Evolutionary conservation across 495 filamentous ascomycete genomes (phyloP).

Genomic region (Saxophila tyrrhenica): DNA sequence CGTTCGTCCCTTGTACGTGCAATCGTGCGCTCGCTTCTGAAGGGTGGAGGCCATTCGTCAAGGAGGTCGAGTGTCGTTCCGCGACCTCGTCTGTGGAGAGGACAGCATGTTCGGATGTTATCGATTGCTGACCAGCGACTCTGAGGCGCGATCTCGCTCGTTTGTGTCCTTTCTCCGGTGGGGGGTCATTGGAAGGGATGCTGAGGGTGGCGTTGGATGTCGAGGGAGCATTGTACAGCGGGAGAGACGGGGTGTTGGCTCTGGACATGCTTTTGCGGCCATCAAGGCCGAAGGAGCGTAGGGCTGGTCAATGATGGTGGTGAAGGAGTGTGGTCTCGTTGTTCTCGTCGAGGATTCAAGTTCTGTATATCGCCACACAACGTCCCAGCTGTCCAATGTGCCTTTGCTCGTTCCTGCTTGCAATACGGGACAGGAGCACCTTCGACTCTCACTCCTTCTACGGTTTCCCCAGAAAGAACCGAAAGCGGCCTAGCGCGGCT

Average conservation of each 20-base stretch:
- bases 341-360: no score
- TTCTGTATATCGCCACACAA: no score
- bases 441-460: not conserved
- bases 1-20: conserved; percentile 75
- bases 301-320: not conserved
- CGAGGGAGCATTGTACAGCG: conserved; percentile 39
- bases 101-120: conserved; percentile 49
- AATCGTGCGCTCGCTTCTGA: conserved; percentile 69
- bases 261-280: conserved; percentile 40
- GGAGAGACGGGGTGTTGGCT: conserved; percentile 41
- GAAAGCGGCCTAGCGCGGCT: not conserved
- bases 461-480: not conserved
- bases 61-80: conserved; percentile 66
- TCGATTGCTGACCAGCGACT: conserved; percentile 33
- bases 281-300: conserved; percentile 1
- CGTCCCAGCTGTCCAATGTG: not conserved
- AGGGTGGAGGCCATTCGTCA: conserved; percentile 66
- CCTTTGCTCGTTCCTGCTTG: not conserved
- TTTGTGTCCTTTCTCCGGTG: conserved; percentile 2
- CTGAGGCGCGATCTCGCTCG: conserved; percentile 9
- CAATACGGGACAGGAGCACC: not conserved
- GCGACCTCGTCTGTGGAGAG: conserved; percentile 69
- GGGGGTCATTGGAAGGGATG: conserved; percentile 16
- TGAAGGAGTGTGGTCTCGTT: not conserved
- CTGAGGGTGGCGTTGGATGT: not conserved